These are phyloP conservation scores for Phymatotrichopsis omnivora DNA, from an alignment of 2,329 filamentous ascomycete species.

Conservation along the genomic window DNA sequence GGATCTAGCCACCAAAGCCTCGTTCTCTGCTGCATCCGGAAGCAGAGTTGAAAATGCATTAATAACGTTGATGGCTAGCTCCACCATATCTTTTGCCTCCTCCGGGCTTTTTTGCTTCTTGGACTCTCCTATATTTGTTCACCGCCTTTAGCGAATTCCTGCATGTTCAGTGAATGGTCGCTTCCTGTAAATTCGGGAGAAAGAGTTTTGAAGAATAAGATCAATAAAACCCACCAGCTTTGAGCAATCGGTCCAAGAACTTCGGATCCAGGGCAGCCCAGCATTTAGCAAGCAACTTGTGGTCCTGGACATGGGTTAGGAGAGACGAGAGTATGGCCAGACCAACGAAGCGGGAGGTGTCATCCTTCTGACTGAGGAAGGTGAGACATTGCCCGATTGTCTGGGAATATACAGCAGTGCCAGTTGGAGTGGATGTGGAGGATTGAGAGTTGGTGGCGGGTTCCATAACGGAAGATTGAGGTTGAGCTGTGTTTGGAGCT, in stretches of 20 bases:
- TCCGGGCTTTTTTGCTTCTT: slow-evolving; percentile 25
- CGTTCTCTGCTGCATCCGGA: slow-evolving; percentile 40
- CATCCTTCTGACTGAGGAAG: slow-evolving; percentile 50
- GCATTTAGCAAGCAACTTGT: slow-evolving; percentile 43
- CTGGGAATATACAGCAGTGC: too few species aligned
- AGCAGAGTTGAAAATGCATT: slow-evolving; percentile 52
- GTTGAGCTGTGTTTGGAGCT: too few species aligned
- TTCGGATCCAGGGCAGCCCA: slow-evolving; percentile 53
- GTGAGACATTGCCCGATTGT: slow-evolving; percentile 44
- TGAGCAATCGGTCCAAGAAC: slow-evolving; percentile 54
- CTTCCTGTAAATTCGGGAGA: not conserved
- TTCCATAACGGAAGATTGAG: too few species aligned
- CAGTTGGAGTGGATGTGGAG: too few species aligned
- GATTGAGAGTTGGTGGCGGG: too few species aligned
- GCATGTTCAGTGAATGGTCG: too few species aligned
- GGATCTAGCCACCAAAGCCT: slow-evolving; percentile 46
- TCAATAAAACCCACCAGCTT: slow-evolving; percentile 40
- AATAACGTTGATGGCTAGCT: slow-evolving; percentile 52
- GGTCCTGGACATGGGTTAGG: slow-evolving; percentile 46
- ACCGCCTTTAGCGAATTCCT: too few species aligned
- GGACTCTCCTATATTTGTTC: not conserved
- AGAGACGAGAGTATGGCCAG: slow-evolving; percentile 56
- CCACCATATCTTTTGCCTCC: slow-evolving; percentile 51
- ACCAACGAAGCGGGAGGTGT: slow-evolving; percentile 59
- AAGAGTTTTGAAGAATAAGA: not conserved